Evolutionary conservation across 257 asterid species (phyloP).

Genomic region (Salvia hispanica): DNA sequence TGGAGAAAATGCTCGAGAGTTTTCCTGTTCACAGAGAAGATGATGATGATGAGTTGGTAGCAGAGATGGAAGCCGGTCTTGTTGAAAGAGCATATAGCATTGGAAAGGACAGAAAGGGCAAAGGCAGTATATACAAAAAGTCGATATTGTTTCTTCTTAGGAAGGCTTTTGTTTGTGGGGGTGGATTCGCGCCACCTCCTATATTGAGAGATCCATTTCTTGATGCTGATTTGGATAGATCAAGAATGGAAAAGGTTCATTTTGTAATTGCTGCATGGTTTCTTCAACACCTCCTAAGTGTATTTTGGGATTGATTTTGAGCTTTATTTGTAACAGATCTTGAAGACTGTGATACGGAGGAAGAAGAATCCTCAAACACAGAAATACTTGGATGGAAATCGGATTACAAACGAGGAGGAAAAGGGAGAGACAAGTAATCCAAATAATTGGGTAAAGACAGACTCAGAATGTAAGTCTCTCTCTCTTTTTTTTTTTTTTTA

Average conservation of each 20-base stretch:
- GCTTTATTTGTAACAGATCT: conserved; percentile 32
- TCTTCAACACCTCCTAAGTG: neutral
- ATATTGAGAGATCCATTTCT: conserved; percentile 43
- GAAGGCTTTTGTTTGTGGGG: conserved; percentile 50
- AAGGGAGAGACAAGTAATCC: conserved; percentile 27
- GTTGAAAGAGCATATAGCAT: neutral
- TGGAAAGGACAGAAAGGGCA: conserved; percentile 35
- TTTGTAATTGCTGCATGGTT: neutral
- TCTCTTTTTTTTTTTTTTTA: too few relatives aligned
- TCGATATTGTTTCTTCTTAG: conserved; percentile 54
- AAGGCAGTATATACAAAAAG: conserved; percentile 39
- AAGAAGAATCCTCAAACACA: conserved; percentile 50
- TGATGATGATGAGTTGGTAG: conserved; percentile 22
- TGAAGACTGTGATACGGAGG: conserved; percentile 50
- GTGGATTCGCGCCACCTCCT: conserved; percentile 39
- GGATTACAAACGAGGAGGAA: conserved; percentile 36
- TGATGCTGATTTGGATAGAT: conserved; percentile 43
- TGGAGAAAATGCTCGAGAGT: conserved; percentile 40
- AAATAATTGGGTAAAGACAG: conserved; percentile 65
- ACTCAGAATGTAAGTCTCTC: conserved; percentile 59
- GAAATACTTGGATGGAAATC: conserved; percentile 43
- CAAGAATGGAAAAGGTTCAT: conserved; percentile 61
- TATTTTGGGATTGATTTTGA: too few relatives aligned
- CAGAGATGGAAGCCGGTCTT: neutral
- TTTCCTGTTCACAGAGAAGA: neutral